Percentiles rank a stretch among this genome's conserved stretches.
Conservation (phyloP, 2,329 filamentous ascomycete genomes). For the Scytalidium lignicola region DNA sequence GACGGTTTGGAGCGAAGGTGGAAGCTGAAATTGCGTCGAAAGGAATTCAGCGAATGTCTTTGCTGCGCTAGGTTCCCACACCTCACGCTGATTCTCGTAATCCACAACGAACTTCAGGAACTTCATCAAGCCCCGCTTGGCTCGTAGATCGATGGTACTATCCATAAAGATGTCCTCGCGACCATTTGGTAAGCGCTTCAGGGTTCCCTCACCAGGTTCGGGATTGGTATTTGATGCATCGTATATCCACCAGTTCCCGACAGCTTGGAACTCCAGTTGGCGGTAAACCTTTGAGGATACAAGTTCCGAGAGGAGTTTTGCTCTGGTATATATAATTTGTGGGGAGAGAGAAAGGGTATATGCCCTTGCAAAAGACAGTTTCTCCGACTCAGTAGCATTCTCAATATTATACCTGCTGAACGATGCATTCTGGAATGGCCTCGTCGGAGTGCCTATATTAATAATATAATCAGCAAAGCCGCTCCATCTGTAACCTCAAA, state of each 20-base stretch:
- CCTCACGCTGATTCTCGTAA: slow-evolving; percentile 54
- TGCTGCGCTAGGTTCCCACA: slow-evolving; percentile 54
- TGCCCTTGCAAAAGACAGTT: slow-evolving; percentile 59
- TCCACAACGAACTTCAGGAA: slow-evolving; percentile 84
- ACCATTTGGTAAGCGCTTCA: slow-evolving; percentile 77
- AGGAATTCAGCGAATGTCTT: slow-evolving; percentile 55
- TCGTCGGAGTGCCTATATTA: slow-evolving; percentile 16
- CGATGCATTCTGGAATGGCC: slow-evolving; percentile 23
- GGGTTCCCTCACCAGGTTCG: slow-evolving; percentile 23
- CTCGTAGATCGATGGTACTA: slow-evolving; percentile 66
- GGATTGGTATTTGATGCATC: slow-evolving; percentile 9
- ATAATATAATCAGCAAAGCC: slow-evolving; percentile 14
- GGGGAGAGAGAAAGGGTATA: slow-evolving; percentile 84
- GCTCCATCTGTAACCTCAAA: neutral
- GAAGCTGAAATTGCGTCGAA: slow-evolving; percentile 58
- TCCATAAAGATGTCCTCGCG: slow-evolving; percentile 89
- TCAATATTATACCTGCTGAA: slow-evolving; percentile 19
- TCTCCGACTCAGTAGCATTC: slow-evolving; percentile 28
- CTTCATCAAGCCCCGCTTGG: slow-evolving; percentile 87
- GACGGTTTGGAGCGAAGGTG: slow-evolving; percentile 60
- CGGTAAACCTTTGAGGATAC: slow-evolving; percentile 86
- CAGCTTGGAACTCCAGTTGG: slow-evolving; percentile 88
- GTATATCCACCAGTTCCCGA: slow-evolving; percentile 88
- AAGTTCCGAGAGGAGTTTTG: slow-evolving; percentile 69
- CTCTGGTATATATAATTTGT: slow-evolving; percentile 80